Base-by-base conservation (phyloP, 805 yeast species). In the Yarrowia sp. region DNA sequence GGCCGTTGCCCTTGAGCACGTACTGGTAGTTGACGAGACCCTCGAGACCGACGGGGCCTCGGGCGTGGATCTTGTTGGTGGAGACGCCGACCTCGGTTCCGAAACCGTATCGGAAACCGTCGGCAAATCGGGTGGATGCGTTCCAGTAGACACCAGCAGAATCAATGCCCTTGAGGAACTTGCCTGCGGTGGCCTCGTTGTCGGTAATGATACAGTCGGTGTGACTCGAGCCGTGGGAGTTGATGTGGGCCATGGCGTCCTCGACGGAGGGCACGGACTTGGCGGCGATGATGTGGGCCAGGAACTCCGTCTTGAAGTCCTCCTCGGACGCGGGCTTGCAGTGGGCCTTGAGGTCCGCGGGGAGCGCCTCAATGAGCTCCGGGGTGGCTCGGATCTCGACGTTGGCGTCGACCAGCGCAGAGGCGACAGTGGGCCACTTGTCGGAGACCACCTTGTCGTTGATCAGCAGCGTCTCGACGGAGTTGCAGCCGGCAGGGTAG, bases 401-500 rank as follows among this genome's bases (percentile, higher is more conserved):
- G n/a, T 84, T 84, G 6, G 84, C 83, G 9, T 77, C 83, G 6
- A 81, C 68, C 64, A 93, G 77, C 0, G 80, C 73, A 41, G 67
- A 61, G 1, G 72, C 64, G 1, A 78, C 65, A 3, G 62, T 31
- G 14, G 68, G 65, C 22, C 72, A 56, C 18, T 58, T 51, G 12
- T 74, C 70, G n/a, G 72, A 70, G n/a, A 78, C 69, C 14, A 79
- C 76, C 24, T 74, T 72, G 18, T 62, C 60, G 73, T 87, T 81
- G 49, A 96, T 74, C 62, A 94, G 79, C 29, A 94, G 74, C 32
- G 94, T 90, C 74, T 94, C 99, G 62, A 84, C 93, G 7, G 99
- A 97, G 72, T 94, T 94, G 74, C 99, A 94, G n/a, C 97, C 99
- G 12, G 99, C 99, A 53, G 98, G 97, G 72, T 94, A 94, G 73